Percentiles rank a stretch among this genome's conserved stretches.
phyloP scores from a whole-genome alignment of 1,284 basidiomycete genomes.

The Pascua guehoae region DNA sequence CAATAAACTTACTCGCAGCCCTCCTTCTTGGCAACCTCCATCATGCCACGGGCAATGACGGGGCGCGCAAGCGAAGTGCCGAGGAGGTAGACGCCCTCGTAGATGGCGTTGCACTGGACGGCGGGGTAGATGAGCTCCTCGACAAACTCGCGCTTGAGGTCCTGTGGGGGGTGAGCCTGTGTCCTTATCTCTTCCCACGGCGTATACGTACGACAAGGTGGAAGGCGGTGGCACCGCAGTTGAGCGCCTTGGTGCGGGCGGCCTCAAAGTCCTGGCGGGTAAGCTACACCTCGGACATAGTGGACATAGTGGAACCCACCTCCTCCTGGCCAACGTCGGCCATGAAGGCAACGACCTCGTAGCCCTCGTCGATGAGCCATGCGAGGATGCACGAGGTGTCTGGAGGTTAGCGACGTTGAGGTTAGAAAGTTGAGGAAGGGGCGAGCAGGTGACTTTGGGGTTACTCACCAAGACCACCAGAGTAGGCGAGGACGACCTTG shows the following conservation, averaged over 20 bases:
- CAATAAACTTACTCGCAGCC: slow-evolving; percentile 73
- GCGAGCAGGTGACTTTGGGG: neutral
- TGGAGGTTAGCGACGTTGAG: slow-evolving; percentile 39
- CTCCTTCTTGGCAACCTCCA: slow-evolving; percentile 82
- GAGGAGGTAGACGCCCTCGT: slow-evolving; percentile 97
- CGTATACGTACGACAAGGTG: slow-evolving; percentile 66
- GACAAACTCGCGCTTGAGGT: slow-evolving; percentile 92
- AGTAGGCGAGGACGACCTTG: slow-evolving; percentile 69
- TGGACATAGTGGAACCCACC: slow-evolving; percentile 53
- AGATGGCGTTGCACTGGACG: slow-evolving; percentile 97
- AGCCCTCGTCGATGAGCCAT: slow-evolving; percentile 96
- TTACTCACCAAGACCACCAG: slow-evolving; percentile 86
- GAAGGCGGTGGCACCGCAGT: slow-evolving; percentile 92
- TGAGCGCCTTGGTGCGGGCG: slow-evolving; percentile 84
- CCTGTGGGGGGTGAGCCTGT: slow-evolving; percentile 53
- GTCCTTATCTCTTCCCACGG: neutral
- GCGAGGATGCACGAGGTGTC: slow-evolving; percentile 96
- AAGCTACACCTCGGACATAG: neutral
- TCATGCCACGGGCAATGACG: slow-evolving; percentile 99
- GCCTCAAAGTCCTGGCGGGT: slow-evolving; percentile 79
- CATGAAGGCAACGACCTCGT: slow-evolving; percentile 98
- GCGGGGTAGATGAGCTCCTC: slow-evolving; percentile 97
- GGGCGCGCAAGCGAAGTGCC: slow-evolving; percentile 97
- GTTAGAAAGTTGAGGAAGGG: neutral
- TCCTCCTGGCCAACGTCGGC: slow-evolving; percentile 98